A percentile compares a stretch with the other conserved stretches of the same genome.
These are phyloP conservation scores for Raphanus hybrid DNA, from an alignment of 441 rosid genomes.

Conservation along the genomic window DNA sequence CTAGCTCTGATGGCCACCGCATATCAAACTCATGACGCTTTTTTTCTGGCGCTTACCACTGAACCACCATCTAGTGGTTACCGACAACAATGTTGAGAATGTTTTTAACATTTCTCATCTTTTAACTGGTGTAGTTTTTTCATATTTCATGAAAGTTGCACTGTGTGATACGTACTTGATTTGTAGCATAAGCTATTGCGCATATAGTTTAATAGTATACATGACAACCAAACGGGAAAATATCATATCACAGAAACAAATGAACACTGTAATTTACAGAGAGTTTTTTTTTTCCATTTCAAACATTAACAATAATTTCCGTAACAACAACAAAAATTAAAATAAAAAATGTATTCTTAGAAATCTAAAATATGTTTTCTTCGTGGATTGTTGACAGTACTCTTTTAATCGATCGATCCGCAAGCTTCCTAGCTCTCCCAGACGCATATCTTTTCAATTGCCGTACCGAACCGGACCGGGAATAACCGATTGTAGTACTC, in stretches of 20 bases:
- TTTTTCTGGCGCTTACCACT: no score
- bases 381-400: slow-evolving; percentile 63
- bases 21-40: no score
- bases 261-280: not conserved
- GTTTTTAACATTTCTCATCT: no score
- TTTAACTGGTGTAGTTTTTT: no score
- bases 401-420: slow-evolving; percentile 64
- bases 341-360: not conserved
- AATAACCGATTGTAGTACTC: not conserved
- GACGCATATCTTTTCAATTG: slow-evolving; percentile 55
- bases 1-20: no score
- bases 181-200: not conserved
- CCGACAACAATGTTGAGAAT: no score
- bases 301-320: slow-evolving; percentile 21
- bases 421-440: slow-evolving; percentile 57
- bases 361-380: slow-evolving; percentile 47
- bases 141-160: not conserved
- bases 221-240: not conserved
- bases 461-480: slow-evolving; percentile 58
- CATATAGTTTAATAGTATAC: not conserved
- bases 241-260: slow-evolving; percentile 14
- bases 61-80: no score
- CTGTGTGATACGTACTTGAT: slow-evolving; percentile 12
- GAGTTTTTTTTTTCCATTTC: not conserved
- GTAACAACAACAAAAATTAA: not conserved